phyloP scores from a whole-genome alignment of 2,329 filamentous ascomycete genomes.

The Dendrostoma leiphaemia region DNA sequence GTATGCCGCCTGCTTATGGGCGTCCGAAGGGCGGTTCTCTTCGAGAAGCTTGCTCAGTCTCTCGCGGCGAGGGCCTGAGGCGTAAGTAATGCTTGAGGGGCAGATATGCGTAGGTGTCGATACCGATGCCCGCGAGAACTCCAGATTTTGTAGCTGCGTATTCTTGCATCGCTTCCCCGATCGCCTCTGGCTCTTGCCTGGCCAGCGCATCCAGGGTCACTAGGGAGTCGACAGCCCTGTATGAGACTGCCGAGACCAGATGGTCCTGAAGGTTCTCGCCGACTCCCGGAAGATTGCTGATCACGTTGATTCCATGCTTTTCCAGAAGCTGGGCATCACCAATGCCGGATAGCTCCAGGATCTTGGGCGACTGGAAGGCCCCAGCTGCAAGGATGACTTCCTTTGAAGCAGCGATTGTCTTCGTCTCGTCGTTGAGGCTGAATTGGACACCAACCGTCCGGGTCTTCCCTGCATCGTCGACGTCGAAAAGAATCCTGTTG shows the following conservation, averaged over 20 bases:
- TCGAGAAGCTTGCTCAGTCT: background rate
- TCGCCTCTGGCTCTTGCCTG: constrained; percentile 1
- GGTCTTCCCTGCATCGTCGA: constrained; percentile 28
- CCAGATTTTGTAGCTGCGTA: background rate
- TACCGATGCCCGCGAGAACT: background rate
- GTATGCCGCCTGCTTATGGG: background rate
- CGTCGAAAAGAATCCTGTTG: constrained; percentile 1
- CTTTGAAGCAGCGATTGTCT: constrained; percentile 33
- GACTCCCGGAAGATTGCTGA: background rate
- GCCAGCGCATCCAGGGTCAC: background rate
- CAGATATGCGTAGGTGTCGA: background rate
- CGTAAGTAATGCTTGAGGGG: background rate
- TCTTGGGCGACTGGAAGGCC: constrained; percentile 9
- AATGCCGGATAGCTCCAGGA: constrained; percentile 3
- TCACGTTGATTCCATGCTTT: background rate
- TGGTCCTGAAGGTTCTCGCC: constrained; percentile 11
- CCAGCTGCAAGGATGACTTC: constrained; percentile 15
- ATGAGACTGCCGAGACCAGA: background rate
- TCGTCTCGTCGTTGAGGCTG: background rate
- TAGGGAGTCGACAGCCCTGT: background rate
- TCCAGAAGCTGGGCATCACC: background rate
- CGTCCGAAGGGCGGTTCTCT: background rate
- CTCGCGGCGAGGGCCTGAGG: background rate
- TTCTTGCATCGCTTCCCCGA: background rate
- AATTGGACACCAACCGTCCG: background rate